Conservation (phyloP, 179 eudicot genomes). For the Spergularia azorica region DNA sequence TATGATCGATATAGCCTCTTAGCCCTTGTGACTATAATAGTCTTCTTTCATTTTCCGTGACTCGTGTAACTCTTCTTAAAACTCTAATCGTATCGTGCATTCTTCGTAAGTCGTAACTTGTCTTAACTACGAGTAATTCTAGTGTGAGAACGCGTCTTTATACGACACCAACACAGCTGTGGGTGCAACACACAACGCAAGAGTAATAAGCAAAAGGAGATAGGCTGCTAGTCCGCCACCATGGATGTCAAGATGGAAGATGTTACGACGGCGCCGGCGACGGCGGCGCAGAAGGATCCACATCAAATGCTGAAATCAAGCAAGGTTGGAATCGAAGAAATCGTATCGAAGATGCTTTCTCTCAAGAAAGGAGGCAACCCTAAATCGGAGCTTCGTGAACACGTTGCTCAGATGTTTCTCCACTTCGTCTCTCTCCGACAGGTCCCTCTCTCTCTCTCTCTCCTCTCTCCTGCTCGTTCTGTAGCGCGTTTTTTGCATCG, state of each 20-base stretch:
- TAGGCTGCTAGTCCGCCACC: no score
- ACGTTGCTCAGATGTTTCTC: constrained; percentile 74
- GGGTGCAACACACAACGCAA: no score
- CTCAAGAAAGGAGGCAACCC: constrained; percentile 52
- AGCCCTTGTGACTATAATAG: no score
- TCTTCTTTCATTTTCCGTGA: no score
- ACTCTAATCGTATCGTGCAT: no score
- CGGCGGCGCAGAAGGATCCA: constrained; percentile 34
- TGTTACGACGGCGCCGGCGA: constrained; percentile 2
- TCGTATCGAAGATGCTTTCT: constrained; percentile 69
- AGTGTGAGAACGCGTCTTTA: no score
- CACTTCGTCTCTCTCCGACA: constrained; percentile 83
- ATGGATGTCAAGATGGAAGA: constrained; percentile 39
- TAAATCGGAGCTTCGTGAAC: constrained; percentile 67
- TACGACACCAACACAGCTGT: no score
- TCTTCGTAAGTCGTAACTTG: no score
- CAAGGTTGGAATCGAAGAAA: constrained; percentile 61
- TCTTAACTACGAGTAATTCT: no score
- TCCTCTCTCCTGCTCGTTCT: not conserved
- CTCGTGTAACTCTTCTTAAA: no score
- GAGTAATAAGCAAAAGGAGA: no score
- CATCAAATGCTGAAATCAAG: constrained; percentile 59
- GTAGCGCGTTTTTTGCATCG: constrained; percentile 1
- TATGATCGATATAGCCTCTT: no score
- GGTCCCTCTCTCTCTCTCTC: constrained; percentile 35